Base-by-base conservation (phyloP, 1,139 yeast species). In the Blastobotrys petasosporus region DNA sequence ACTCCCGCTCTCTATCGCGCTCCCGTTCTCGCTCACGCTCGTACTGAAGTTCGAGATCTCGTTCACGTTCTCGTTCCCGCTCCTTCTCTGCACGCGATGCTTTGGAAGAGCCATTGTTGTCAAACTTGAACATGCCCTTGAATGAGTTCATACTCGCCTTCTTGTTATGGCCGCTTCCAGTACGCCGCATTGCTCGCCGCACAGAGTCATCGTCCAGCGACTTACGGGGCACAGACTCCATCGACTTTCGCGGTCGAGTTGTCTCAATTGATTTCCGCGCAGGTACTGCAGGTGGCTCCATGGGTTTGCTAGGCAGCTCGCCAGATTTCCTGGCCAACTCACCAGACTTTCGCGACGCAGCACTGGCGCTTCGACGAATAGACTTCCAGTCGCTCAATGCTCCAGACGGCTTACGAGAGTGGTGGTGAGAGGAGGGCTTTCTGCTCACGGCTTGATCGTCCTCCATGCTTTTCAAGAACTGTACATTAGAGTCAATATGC, bases 381-480 rank as follows among this genome's bases (percentile, higher is more conserved):
- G 42, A 37, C 31, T 32, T 15, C 44, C 43, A 39, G 9, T 41
- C 44, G 20, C 30, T 16, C 11, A 28, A 28, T 12, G 41, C 32
- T n/a, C 52, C 48, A 31, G 47, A 34, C 33, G 51, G 42, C 66
- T 65, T 37, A 67, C 72, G 23, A 4, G 29, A 38, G 10, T 25
- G 15, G 25, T 29, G 13, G 16, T 45, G 48, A 25, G 38, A 17
- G 1, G 48, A 41, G 17, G 40, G 28, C 25, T 28, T 36, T 17
- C 39, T 15, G 10, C 10, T 28, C 17, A 16, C n/a, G 9, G 32
- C 16, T 11, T 33, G 39, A 7, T 45, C 48, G 29, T 62, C 62
- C 34, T 73, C 71, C 34, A 79, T 67, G 25, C 73, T 70, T 51
- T 77, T 75, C 51, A 85, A 66, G 58, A 83, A 85, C 46, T 82